phyloP scores from a whole-genome alignment of 2,329 filamentous ascomycete species.

The Fusarium heterosporum region DNA sequence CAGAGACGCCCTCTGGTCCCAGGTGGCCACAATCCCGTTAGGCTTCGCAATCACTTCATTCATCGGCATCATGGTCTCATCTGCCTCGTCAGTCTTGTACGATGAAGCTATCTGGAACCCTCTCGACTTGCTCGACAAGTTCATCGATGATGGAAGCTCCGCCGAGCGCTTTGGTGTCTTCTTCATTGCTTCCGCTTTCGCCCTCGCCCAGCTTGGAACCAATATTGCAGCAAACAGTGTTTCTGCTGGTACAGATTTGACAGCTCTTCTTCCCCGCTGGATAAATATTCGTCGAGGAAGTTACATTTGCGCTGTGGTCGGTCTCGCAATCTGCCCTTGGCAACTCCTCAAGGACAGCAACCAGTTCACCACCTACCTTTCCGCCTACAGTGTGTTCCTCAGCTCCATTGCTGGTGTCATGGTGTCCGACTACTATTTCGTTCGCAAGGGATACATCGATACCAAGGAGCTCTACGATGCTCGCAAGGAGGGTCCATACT shows the following conservation, averaged over 20 bases:
- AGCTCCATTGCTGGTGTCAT: conserved; percentile 94
- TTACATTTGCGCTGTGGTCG: conserved; percentile 84
- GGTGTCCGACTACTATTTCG: conserved; percentile 86
- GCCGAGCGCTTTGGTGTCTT: conserved; percentile 81
- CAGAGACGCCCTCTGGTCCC: conserved; percentile 81
- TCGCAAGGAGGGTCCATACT: conserved; percentile 76
- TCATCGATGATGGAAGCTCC: conserved; percentile 75
- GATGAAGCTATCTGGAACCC: conserved; percentile 78
- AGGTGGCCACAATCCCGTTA: conserved; percentile 78
- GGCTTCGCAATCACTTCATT: conserved; percentile 85
- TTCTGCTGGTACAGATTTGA: conserved; percentile 85
- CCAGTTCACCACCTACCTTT: conserved; percentile 91
- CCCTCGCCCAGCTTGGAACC: conserved; percentile 84
- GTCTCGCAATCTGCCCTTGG: conserved; percentile 89
- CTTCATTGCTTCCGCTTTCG: conserved; percentile 76
- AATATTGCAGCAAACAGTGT: conserved; percentile 91
- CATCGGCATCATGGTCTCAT: conserved; percentile 83
- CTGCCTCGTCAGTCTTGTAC: conserved; percentile 77
- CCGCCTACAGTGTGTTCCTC: conserved; percentile 93
- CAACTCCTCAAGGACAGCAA: conserved; percentile 80
- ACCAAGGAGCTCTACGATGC: conserved; percentile 83
- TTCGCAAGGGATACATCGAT: conserved; percentile 84
- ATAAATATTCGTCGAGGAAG: conserved; percentile 88
- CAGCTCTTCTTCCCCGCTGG: conserved; percentile 81
- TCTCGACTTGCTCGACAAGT: conserved; percentile 72